Conservation (phyloP, 2,329 filamentous ascomycete species). For the Fusarium gaditjirri region DNA sequence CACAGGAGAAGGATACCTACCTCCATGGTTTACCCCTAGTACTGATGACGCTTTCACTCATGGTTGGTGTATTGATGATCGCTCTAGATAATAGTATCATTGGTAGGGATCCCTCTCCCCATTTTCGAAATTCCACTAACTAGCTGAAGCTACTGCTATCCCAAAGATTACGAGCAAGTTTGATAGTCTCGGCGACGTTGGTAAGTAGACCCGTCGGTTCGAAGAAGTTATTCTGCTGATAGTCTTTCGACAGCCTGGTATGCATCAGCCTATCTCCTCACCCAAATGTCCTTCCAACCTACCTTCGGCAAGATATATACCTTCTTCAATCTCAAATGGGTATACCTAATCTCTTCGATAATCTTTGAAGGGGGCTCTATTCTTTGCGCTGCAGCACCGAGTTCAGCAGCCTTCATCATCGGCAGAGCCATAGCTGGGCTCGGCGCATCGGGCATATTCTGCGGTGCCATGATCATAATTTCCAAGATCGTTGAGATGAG, state of each 20-base stretch:
- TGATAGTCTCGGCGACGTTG: slow-evolving; percentile 49
- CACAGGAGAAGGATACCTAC: background rate
- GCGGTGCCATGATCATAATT: slow-evolving; percentile 27
- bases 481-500: slow-evolving; percentile 26
- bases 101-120: background rate
- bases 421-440: slow-evolving; percentile 53
- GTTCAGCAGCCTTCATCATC: slow-evolving; percentile 50
- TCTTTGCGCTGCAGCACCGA: slow-evolving; percentile 45
- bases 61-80: slow-evolving; percentile 34
- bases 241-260: slow-evolving; percentile 45
- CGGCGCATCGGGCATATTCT: slow-evolving; percentile 40
- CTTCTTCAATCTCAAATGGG: slow-evolving; percentile 48
- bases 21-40: slow-evolving; percentile 24
- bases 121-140: background rate
- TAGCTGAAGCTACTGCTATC: slow-evolving; percentile 37
- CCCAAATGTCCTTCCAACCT: slow-evolving; percentile 40
- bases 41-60: slow-evolving; percentile 33
- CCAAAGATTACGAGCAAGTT: slow-evolving; percentile 45
- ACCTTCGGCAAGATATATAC: slow-evolving; percentile 49
- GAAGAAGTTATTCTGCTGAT: accelerated
- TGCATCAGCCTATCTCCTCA: slow-evolving; percentile 44
- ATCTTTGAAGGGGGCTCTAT: slow-evolving; percentile 45
- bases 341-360: slow-evolving; percentile 38
- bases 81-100: slow-evolving; percentile 41
- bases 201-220: background rate